A percentile compares a stretch with the other conserved stretches of the same genome.
phyloP scores from a whole-genome alignment of 306 rosid species.

The Macrotyloma uniflorum region DNA sequence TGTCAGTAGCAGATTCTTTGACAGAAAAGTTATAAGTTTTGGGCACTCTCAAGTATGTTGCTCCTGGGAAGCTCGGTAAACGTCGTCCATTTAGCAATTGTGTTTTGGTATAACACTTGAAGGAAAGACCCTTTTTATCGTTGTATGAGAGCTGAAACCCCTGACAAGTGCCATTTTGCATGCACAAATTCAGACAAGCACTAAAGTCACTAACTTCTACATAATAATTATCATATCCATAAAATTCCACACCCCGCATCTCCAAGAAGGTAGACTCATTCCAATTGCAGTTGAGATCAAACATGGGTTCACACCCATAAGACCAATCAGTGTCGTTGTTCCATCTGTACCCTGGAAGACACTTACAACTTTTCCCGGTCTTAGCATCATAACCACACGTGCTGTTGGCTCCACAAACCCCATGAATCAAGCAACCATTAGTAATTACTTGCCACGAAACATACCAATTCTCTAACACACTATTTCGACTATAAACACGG shows the following conservation, averaged over 20 bases:
- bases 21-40: background rate
- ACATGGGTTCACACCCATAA: conserved; percentile 52
- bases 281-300: conserved; percentile 16
- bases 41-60: conserved; percentile 41
- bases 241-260: conserved; percentile 25
- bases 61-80: background rate
- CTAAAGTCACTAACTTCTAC: background rate
- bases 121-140: background rate
- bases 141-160: conserved; percentile 32
- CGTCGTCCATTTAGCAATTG: conserved; percentile 38
- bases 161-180: conserved; percentile 28
- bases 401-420: conserved; percentile 49
- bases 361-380: conserved; percentile 10
- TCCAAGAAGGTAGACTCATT: conserved; percentile 29
- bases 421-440: conserved; percentile 31
- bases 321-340: conserved; percentile 42
- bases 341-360: conserved; percentile 36
- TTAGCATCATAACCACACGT: background rate
- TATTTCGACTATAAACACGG: conserved; percentile 37
- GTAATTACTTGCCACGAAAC: conserved; percentile 39
- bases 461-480: conserved; percentile 15
- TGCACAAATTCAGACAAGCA: conserved; percentile 40
- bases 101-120: conserved; percentile 34
- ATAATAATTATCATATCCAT: conserved; percentile 39
- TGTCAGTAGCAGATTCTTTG: background rate